Base-by-base conservation (phyloP, 2,329 filamentous ascomycete species). In the Penicillium sclerotiorum region DNA sequence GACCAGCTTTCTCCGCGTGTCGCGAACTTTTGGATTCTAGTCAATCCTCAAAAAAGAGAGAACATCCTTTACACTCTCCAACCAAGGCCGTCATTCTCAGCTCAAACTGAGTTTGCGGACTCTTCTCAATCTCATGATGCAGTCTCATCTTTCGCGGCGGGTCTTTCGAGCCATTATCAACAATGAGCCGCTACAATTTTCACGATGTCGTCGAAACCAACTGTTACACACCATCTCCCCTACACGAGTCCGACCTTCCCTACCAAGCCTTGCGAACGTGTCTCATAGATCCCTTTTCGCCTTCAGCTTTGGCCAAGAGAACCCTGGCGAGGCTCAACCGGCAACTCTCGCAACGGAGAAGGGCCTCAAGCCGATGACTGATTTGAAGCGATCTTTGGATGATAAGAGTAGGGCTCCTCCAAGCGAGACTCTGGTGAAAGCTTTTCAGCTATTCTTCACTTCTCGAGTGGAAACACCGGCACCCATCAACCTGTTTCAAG, bases 361-460 rank as follows among this genome's bases (percentile, higher is more conserved):
- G 0, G 91, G 90, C 45, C 82, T 91, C 62, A 83, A 84, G 56
- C 81, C 80, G 13, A 82, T 96, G 73, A 80, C 88, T 61, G 81
- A 88, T 50, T 81, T 90, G 67, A 76, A 81, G 45, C 82, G 82
- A 58, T 81, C 83, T 52, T 74, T 86, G 58, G 77, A 81, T 44
- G 80, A 88, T 48, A 79, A 81, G 44, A 76, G 85, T 28, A 82
- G 90, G 27, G 80, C 83, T 8, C 90, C 89, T 13, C 70, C 81
- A 0, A 73, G 77, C 3, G 68, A 77, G n/a, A 82, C 88, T 27
- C 74, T 96, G 2, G 70, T 83, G 0, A 75, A 80, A 28, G 89
- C 88, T 5, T 86, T 88, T 68, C 77, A 74, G 47, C 72, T 77
- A 8, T 85, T 92, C 56, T 85, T 93, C 59, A 65, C 73, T 15